Evolutionary conservation across 2,329 filamentous ascomycete genomes (phyloP), one percentile per base, ranked within the genome.

Genomic region (Chaetothyriales sp.): DNA sequence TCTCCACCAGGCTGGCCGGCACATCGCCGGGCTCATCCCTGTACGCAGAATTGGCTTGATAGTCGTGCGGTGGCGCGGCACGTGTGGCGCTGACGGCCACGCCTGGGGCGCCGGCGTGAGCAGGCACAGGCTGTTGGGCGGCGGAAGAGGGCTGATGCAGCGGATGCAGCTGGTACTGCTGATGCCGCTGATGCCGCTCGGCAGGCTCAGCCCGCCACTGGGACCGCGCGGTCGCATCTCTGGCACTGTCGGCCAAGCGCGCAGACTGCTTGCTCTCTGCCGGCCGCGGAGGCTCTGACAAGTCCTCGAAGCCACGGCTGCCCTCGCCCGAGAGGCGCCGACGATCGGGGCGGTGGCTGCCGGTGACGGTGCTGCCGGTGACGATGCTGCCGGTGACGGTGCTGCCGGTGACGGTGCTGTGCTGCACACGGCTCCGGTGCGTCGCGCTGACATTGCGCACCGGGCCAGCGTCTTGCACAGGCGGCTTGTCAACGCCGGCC

Each of bases 401-500:
- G 48, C 54, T 64, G 46, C 65, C 62, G 5, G 62, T 52, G 20
- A 61, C 61, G 18, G 59, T 61, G 54, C 62, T 67, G 50, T 63
- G 58, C 47, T 57, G 67, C 57, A 64, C 65, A 59, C 50, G 64
- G 52, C 61, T 67, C 56, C 53, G 69, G 59, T 64, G 67, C 53
- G 48, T 66, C 51, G 40, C 64, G 62, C 48, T 70, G 59, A 53
- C 60, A 59, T 57, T 67, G 63, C 52, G 59, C 44, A 56, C 56
- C 61, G 61, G 54, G 53, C 52, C 68, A 62, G 49, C 65, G 56
- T 60, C 69, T 44, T 63, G 62, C 18, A 56, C 29, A 6, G 43
- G 55, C 3, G 56, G 47, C 18, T n/a, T 45, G 45, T 54, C 52
- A 44, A 47, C 46, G 25, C 53, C 51, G 18, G n/a, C 3, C 29